Percentiles rank a stretch among this genome's conserved stretches.
These are phyloP conservation scores for Naumovozyma castellii DNA, from an alignment of 805 yeast genomes.

Conservation along the genomic window DNA sequence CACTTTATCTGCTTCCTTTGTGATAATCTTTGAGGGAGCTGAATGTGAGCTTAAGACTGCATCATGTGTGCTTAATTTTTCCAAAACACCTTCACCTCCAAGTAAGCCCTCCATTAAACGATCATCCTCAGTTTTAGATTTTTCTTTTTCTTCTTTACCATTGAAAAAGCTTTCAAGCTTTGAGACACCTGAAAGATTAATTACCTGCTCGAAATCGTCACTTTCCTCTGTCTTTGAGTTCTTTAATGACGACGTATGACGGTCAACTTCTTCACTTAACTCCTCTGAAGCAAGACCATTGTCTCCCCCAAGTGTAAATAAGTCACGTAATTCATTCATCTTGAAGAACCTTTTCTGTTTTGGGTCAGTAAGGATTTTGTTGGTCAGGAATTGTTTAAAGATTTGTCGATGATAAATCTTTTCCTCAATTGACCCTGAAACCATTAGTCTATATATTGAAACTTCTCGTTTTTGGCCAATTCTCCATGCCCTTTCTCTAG, in stretches of 20 bases:
- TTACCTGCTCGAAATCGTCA: constrained; percentile 62
- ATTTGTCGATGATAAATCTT: constrained; percentile 95
- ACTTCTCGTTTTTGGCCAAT: constrained; percentile 91
- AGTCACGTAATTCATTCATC: constrained; percentile 81
- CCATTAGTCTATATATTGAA: constrained; percentile 81
- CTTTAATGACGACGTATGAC: constrained; percentile 37
- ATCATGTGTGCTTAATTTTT: constrained; percentile 71
- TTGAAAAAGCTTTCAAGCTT: constrained; percentile 56
- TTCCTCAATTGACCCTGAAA: constrained; percentile 92
- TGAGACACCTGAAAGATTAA: constrained; percentile 62
- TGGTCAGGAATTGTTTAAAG: constrained; percentile 86
- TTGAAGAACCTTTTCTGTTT: constrained; percentile 90
- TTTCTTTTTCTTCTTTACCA: constrained; percentile 36
- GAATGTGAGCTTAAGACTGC: constrained; percentile 49
- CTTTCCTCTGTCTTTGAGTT: constrained; percentile 33
- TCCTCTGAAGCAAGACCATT: constrained; percentile 34
- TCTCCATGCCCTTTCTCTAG: constrained; percentile 95
- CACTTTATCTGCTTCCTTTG: constrained; percentile 51
- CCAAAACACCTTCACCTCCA: constrained; percentile 54
- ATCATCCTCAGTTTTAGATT: constrained; percentile 41
- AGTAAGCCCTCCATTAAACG: constrained; percentile 69
- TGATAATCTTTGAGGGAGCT: constrained; percentile 30
- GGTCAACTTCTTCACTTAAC: constrained; percentile 47
- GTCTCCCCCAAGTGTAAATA: constrained; percentile 72
- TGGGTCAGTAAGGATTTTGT: constrained; percentile 90